Conservation (phyloP, 2,329 filamentous ascomycete genomes). For the Alternaria incomplexa region DNA sequence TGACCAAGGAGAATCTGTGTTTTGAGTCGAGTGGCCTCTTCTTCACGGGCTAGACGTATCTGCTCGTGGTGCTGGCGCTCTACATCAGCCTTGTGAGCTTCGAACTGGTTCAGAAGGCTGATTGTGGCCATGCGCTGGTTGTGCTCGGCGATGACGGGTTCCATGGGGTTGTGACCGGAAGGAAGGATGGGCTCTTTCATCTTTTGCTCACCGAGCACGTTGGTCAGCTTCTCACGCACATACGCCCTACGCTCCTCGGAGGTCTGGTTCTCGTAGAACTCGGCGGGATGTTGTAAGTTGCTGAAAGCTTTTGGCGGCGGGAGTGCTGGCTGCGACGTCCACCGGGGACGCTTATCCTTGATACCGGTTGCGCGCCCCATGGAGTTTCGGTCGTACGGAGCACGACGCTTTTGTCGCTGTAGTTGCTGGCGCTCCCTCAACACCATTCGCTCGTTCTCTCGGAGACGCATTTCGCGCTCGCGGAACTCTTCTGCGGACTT, state of each 20-base stretch:
- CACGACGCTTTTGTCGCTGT: background rate
- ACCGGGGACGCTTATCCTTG: background rate
- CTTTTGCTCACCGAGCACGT: conserved; percentile 3
- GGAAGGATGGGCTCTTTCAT: conserved; percentile 4
- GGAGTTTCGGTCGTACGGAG: background rate
- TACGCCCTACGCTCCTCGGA: conserved; percentile 2
- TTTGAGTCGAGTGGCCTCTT: background rate
- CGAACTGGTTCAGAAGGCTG: background rate
- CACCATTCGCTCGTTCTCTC: background rate
- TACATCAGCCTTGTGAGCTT: background rate
- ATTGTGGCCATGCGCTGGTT: background rate
- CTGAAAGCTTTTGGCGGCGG: background rate
- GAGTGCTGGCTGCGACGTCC: background rate
- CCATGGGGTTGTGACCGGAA: conserved; percentile 9
- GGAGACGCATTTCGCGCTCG: background rate
- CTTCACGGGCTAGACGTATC: background rate
- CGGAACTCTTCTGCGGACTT: background rate
- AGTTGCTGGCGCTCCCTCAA: background rate
- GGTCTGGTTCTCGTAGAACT: conserved; percentile 1
- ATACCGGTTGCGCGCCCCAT: background rate
- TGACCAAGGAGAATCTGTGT: background rate
- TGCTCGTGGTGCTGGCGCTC: background rate
- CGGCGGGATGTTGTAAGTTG: background rate
- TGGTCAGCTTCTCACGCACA: background rate
- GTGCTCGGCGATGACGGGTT: conserved; percentile 5